Conservation (phyloP, 768 basidiomycete species). For the Hygrophoropsis aurantiaca region DNA sequence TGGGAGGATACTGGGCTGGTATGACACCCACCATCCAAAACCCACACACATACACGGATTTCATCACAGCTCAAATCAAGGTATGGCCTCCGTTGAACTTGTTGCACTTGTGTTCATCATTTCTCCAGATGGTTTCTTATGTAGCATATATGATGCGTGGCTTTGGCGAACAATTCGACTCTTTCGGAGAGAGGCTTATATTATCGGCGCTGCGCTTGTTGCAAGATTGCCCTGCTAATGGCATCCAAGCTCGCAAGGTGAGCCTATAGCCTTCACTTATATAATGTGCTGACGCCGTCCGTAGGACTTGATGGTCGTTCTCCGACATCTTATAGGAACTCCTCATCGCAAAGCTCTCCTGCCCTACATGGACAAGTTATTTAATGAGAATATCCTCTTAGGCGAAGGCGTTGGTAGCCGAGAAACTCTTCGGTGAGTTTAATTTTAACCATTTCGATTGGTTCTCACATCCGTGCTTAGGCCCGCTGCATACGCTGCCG, state of each 20-base stretch:
- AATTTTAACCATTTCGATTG: conserved; percentile 1
- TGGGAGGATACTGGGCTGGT: conserved; percentile 81
- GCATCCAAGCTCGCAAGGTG: conserved; percentile 80
- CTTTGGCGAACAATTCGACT: conserved; percentile 59
- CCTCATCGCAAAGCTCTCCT: conserved; percentile 77
- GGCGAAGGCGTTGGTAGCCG: conserved; percentile 81
- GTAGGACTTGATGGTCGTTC: conserved; percentile 90
- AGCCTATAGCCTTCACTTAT: conserved; percentile 1
- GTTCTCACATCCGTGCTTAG: conserved; percentile 33
- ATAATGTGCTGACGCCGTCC: conserved; percentile 1
- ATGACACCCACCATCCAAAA: conserved; percentile 79
- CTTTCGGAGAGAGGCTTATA: conserved; percentile 80
- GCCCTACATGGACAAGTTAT: conserved; percentile 81
- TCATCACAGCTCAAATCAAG: conserved; percentile 89
- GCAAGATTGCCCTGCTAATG: conserved; percentile 90
- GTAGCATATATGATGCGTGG: conserved; percentile 86
- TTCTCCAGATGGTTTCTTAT: conserved; percentile 79
- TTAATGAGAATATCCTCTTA: conserved; percentile 87
- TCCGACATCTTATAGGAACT: conserved; percentile 83
- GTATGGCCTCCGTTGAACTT: conserved; percentile 33
- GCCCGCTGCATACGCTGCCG: conserved; percentile 78
- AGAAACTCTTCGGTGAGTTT: conserved; percentile 74
- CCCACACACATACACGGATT: conserved; percentile 71
- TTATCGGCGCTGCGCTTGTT: conserved; percentile 81
- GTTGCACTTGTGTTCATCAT: conserved; percentile 7